A percentile compares a stretch with the other conserved stretches of the same genome.
Evolutionary conservation across 176 grass and related monocot species (phyloP).

Genomic region (Dendrocalamus sinicus): DNA sequence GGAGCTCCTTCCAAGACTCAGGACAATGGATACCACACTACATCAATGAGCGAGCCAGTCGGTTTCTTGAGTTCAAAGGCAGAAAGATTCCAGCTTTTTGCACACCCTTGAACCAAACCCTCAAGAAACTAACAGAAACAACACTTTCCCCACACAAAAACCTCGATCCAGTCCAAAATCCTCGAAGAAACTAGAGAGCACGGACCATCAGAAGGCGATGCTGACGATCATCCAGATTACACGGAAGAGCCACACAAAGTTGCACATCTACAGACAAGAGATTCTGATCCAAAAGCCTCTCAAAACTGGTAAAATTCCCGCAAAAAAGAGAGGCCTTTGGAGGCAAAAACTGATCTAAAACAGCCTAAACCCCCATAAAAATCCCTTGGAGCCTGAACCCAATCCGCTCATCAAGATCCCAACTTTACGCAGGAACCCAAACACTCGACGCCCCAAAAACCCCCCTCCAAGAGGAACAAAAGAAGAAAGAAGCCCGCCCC

Average conservation of each 20-base stretch:
- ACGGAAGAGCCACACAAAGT: conserved; percentile 61
- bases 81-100: conserved; percentile 18
- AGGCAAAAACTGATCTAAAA: neutral
- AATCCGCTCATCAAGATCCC: conserved; percentile 8
- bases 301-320: neutral
- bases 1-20: conserved; percentile 26
- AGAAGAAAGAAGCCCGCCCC: neutral
- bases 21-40: conserved; percentile 10
- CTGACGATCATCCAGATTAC: conserved; percentile 55
- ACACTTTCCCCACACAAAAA: conserved; percentile 10
- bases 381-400: neutral
- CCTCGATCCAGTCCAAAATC: neutral
- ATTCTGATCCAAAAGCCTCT: neutral
- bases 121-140: neutral
- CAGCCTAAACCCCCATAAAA: neutral
- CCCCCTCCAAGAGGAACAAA: neutral
- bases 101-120: conserved; percentile 23
- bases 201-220: conserved; percentile 44
- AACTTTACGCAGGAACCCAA: neutral
- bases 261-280: conserved; percentile 44
- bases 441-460: neutral
- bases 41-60: neutral
- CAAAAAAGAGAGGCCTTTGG: neutral
- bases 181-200: neutral
- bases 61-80: conserved; percentile 36